A percentile compares a stretch with the other conserved stretches of the same genome.
Evolutionary conservation across 129 eudicot genomes (phyloP).

Genomic region (Flaveria ramosissima): DNA sequence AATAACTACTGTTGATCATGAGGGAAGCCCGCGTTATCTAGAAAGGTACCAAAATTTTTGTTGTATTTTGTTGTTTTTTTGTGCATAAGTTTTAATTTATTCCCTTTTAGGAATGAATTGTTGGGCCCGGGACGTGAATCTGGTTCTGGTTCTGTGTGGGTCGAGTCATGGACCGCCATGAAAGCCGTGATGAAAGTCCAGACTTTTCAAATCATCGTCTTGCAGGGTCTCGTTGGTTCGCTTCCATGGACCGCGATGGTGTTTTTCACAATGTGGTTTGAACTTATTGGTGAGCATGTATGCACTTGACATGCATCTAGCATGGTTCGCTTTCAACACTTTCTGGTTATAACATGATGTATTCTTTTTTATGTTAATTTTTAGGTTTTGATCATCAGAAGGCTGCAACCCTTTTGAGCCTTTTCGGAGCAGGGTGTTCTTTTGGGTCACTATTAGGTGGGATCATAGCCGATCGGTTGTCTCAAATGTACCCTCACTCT

Average conservation of each 20-base stretch:
- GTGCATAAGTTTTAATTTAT: not conserved
- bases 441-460: conserved; percentile 84
- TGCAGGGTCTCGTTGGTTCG: conserved; percentile 94
- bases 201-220: conserved; percentile 90
- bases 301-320: not conserved
- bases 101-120: conserved; percentile 52
- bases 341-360: not conserved
- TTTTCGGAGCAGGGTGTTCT: conserved; percentile 84
- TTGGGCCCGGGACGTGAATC: conserved; percentile 42
- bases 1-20: conserved; percentile 22
- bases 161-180: conserved; percentile 81
- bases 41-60: conserved; percentile 47
- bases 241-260: conserved; percentile 98
- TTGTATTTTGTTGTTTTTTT: not conserved
- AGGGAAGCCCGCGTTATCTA: conserved; percentile 26
- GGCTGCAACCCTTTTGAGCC: conserved; percentile 73
- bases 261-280: conserved; percentile 92
- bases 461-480: conserved; percentile 67
- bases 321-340: not conserved
- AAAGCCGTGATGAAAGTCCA: conserved; percentile 67
- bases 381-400: conserved; percentile 86
- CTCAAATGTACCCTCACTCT: conserved; percentile 68
- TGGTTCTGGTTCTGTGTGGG: conserved; percentile 62
- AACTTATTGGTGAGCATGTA: conserved; percentile 82
- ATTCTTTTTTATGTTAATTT: not conserved